A percentile compares a stretch with the other conserved stretches of the same genome.
Conservation (phyloP, 1,139 yeast genomes). For the Debaryomyces udenii region DNA sequence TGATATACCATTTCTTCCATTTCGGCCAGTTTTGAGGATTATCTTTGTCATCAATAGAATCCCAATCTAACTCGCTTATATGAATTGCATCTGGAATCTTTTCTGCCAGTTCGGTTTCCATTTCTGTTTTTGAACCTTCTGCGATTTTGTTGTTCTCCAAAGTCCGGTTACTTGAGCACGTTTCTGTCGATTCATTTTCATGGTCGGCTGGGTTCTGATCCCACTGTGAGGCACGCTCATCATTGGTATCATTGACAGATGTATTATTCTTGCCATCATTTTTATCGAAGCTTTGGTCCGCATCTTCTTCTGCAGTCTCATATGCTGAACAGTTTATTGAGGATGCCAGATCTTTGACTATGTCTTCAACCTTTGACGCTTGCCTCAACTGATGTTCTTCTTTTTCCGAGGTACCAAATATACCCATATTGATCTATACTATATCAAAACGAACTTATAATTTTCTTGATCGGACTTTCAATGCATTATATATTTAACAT, state of each 20-base stretch:
- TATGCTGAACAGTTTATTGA: slow-evolving; percentile 30
- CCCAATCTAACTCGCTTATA: slow-evolving; percentile 57
- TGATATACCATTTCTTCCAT: slow-evolving; percentile 64
- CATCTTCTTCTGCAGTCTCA: slow-evolving; percentile 40
- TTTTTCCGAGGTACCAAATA: slow-evolving; percentile 39
- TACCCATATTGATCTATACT: too few species aligned
- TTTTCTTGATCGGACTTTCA: too few species aligned
- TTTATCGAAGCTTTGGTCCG: slow-evolving; percentile 6
- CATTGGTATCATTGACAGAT: slow-evolving; percentile 2
- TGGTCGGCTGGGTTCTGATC: background rate
- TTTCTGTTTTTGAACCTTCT: slow-evolving; percentile 13
- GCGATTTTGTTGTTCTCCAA: slow-evolving; percentile 5
- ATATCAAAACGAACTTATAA: too few species aligned
- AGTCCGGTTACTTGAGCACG: too few species aligned
- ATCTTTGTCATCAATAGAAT: slow-evolving; percentile 57
- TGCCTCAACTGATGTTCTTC: slow-evolving; percentile 44
- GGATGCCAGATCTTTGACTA: slow-evolving; percentile 17
- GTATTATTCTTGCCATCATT: slow-evolving; percentile 8
- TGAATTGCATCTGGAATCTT: too few species aligned
- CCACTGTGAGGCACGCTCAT: slow-evolving; percentile 11
- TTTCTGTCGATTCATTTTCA: background rate
- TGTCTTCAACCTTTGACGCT: slow-evolving; percentile 25
- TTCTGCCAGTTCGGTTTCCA: too few species aligned
- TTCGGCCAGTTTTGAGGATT: slow-evolving; percentile 70
- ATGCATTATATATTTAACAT: too few species aligned